phyloP scores from a whole-genome alignment of 441 rosid species.

The Erodium trifolium region DNA sequence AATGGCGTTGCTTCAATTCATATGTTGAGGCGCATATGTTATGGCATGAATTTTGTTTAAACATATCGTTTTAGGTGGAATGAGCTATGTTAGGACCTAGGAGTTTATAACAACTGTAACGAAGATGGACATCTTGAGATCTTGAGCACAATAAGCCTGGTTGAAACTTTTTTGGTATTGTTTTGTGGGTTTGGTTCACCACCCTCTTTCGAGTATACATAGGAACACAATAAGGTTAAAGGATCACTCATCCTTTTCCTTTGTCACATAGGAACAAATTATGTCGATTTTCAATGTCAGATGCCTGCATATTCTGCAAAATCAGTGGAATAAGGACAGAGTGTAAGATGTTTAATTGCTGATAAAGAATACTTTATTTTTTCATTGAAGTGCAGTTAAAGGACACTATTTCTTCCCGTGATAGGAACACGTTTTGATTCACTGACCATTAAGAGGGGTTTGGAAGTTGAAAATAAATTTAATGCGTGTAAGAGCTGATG shows the following conservation, averaged over 20 bases:
- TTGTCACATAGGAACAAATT: background rate
- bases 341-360: background rate
- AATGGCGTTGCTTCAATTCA: background rate
- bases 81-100: background rate
- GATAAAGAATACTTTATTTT: background rate
- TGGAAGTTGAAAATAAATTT: too few relatives aligned
- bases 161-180: background rate
- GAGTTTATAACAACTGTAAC: background rate
- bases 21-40: background rate
- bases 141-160: background rate
- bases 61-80: background rate
- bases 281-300: background rate
- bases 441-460: too few relatives aligned
- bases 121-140: background rate
- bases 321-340: background rate
- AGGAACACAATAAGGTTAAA: background rate
- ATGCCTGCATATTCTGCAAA: background rate
- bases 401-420: too few relatives aligned
- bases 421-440: too few relatives aligned
- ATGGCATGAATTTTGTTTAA: background rate
- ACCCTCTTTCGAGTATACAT: background rate
- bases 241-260: too few relatives aligned
- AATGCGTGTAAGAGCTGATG: too few relatives aligned
- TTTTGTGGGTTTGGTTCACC: background rate
- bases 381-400: too few relatives aligned